Evolutionary conservation across 129 eudicot species (phyloP).

Genomic region (Arctium minus): DNA sequence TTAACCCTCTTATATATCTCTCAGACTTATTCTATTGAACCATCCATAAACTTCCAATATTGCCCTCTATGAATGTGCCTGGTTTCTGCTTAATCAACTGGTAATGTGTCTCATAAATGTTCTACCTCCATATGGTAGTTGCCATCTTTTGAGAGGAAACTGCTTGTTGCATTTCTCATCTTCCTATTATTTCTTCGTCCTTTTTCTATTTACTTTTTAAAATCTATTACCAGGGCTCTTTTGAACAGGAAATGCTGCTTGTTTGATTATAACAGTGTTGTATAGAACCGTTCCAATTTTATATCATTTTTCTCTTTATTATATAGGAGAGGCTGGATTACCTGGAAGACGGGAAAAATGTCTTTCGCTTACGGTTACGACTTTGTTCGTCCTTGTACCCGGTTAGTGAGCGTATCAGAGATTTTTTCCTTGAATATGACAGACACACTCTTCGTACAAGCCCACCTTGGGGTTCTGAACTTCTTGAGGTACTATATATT

Average conservation of each 20-base stretch:
- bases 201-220: neutral
- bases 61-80: neutral
- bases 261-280: neutral
- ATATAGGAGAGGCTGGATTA: conserved; percentile 89
- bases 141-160: neutral
- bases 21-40: neutral
- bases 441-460: conserved; percentile 97
- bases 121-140: neutral
- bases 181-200: neutral
- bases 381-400: conserved; percentile 96
- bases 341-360: conserved; percentile 90
- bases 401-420: conserved; percentile 88
- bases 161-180: neutral
- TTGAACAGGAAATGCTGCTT: neutral
- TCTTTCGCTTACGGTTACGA: conserved; percentile 76
- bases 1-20: neutral
- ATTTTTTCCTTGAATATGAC: conserved; percentile 96
- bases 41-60: neutral
- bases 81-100: neutral
- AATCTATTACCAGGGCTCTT: neutral
- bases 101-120: neutral
- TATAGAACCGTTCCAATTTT: neutral
- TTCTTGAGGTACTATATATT: conserved; percentile 68
- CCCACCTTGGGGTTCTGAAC: conserved; percentile 99
- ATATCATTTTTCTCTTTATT: conserved; percentile 3